Evolutionary conservation across 495 filamentous ascomycete species (phyloP).

Genomic region (Penicillium cinerascens): DNA sequence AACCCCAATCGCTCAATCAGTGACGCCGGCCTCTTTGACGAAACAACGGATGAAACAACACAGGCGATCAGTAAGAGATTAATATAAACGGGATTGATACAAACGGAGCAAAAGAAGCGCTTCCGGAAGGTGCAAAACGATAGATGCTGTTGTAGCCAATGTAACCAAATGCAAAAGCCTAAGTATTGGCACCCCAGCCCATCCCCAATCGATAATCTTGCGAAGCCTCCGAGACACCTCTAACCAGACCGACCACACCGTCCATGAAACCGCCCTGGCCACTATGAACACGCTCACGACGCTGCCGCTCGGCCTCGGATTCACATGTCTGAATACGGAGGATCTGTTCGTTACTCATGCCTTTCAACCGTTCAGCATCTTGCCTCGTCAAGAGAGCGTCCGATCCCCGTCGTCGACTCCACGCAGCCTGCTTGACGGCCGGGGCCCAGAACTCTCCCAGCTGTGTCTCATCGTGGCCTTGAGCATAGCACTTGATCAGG

Average conservation of each 20-base stretch:
- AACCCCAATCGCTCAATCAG: no score
- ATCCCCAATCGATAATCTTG: slow-evolving; percentile 25
- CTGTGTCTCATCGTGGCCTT: slow-evolving; percentile 24
- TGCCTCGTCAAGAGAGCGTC: slow-evolving; percentile 15
- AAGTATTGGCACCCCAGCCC: slow-evolving; percentile 31
- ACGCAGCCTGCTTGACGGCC: slow-evolving; percentile 36
- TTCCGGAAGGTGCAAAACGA: not conserved
- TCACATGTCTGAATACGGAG: slow-evolving; percentile 6
- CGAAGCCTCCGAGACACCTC: slow-evolving; percentile 24
- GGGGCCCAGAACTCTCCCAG: slow-evolving; percentile 37
- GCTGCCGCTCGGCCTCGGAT: slow-evolving; percentile 24
- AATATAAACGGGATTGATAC: no score
- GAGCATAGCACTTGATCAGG: slow-evolving; percentile 23
- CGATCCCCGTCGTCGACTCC: slow-evolving; percentile 18
- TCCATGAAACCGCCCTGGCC: slow-evolving; percentile 31
- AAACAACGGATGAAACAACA: no score
- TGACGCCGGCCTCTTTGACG: no score
- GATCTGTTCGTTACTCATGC: slow-evolving; percentile 18
- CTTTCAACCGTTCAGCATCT: slow-evolving; percentile 24
- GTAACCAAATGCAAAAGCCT: not conserved
- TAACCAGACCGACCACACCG: slow-evolving; percentile 26
- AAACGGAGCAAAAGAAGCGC: not conserved
- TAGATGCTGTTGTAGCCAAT: no score
- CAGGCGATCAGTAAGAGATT: no score
- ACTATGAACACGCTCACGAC: slow-evolving; percentile 22